Percentiles rank a stretch among this genome's conserved stretches.
Conservation (phyloP, 192 early-diverging fungal species). For the Cetraspora pellucida region DNA sequence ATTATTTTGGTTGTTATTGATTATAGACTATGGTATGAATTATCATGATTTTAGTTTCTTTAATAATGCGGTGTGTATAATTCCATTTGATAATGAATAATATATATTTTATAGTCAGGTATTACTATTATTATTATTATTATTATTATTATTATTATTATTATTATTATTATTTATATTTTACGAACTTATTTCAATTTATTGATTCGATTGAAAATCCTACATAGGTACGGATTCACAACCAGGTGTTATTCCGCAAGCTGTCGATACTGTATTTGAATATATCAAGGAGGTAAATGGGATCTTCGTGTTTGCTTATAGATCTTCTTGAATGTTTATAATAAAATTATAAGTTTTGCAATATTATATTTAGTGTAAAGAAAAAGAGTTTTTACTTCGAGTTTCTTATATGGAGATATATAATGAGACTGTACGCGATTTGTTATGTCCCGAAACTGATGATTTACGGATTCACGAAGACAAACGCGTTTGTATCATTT, state of each 20-base stretch:
- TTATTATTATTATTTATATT: too few relatives aligned
- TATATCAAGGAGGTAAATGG: conserved; percentile 63
- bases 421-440: conserved; percentile 90
- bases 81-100: too few relatives aligned
- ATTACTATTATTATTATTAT: not conserved
- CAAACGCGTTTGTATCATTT: conserved; percentile 38
- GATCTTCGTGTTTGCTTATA: not conserved
- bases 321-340: not conserved
- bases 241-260: conserved; percentile 76
- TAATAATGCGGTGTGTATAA: conserved; percentile 36
- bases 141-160: not conserved
- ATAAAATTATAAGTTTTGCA: not conserved
- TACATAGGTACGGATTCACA: conserved; percentile 64
- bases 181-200: too few relatives aligned
- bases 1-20: not conserved
- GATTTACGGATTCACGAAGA: conserved; percentile 90
- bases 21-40: conserved; percentile 53
- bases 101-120: not conserved
- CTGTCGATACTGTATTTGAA: conserved; percentile 76
- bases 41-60: conserved; percentile 12
- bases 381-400: conserved; percentile 85
- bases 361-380: conserved; percentile 46
- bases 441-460: conserved; percentile 79
- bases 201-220: not conserved
- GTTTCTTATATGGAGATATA: conserved; percentile 99